Evolutionary conservation across 2,329 filamentous ascomycete genomes (phyloP).

Genomic region (Fusarium agapanthi): DNA sequence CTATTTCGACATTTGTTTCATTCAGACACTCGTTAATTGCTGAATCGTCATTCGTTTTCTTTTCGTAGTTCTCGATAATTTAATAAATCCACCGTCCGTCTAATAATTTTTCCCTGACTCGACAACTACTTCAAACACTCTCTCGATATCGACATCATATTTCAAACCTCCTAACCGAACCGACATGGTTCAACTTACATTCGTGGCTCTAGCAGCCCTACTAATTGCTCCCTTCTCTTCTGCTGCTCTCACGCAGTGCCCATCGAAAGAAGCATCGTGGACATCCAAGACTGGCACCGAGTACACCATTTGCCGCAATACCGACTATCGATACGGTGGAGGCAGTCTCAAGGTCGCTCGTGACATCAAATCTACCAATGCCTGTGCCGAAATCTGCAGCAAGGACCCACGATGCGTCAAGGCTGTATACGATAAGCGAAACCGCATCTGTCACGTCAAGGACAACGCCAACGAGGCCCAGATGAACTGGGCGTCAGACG

Average conservation of each 20-base stretch:
- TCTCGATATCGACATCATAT: background rate
- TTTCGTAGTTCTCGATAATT: background rate
- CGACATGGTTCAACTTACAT: conserved; percentile 10
- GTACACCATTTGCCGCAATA: conserved; percentile 24
- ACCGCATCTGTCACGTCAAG: conserved; percentile 25
- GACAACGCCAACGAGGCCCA: conserved; percentile 8
- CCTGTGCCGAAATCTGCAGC: conserved; percentile 29
- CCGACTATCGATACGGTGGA: conserved; percentile 26
- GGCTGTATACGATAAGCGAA: conserved; percentile 30
- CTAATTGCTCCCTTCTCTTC: conserved; percentile 15
- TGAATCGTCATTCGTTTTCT: background rate
- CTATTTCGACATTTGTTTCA: background rate
- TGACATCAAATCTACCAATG: conserved; percentile 12
- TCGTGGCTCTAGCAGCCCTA: conserved; percentile 28
- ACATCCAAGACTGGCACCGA: background rate
- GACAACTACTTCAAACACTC: background rate
- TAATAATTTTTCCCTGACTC: background rate
- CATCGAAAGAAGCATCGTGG: conserved; percentile 19
- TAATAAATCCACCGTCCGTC: background rate
- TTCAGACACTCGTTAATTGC: conserved; percentile 5
- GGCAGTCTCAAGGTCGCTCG: conserved; percentile 4
- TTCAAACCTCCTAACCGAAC: background rate
- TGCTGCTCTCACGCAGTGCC: conserved; percentile 22
- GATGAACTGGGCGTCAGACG: conserved; percentile 23
- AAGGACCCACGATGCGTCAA: conserved; percentile 27